Base-by-base conservation (phyloP, 2,329 filamentous ascomycete species). In the Penicillium freii region DNA sequence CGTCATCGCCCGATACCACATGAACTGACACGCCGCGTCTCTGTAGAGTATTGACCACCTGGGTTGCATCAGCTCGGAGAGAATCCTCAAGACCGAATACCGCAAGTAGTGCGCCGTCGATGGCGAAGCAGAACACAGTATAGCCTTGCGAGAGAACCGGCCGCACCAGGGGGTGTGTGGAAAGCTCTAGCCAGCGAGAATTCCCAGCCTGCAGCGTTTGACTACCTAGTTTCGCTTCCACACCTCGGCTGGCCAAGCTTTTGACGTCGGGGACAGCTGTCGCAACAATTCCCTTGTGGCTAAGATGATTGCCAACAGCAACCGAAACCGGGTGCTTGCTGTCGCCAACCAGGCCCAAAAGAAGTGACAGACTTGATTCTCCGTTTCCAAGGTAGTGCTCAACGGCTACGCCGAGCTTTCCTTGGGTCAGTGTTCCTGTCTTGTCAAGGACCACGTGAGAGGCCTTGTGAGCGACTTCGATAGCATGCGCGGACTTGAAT, bases 371-470 rank as follows among this genome's bases (percentile, higher is more conserved):
- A 4, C 51, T 53, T 3, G 23, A 25, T 43, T 61, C 54, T 5
- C 40, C 45, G 1, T 62, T 31, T 7, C 43, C 38, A 34, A 27
- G 4, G 5, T 51, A 61, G 13, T 25, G 68, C 54, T 59, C 73
- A 65, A 7, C 62, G 0, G 73, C 66, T 8, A 81, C 78, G 0
- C 66, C 58, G 2, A 82, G 71, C 19, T 80, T 78, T 0, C 86
- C 87, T 27, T 78, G 69, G 0, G 89, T 92, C 9, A 93, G 70
- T 0, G 89, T 93, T 0, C 90, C 89, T 0, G 90, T 93, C 73
- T 93, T 93, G 77, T 93, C 89, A 63, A 93, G 89, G 0, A 93
- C 81, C 2, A 92, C 82, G 64, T 92, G 84, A 0, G 84, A 81
- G 0, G 83, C 76, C 57, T 83, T 86, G 53, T 82, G 76, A 0